Evolutionary conservation across 2,329 filamentous ascomycete genomes (phyloP), one percentile per base, ranked within the genome.

Genomic region (Aspergillus pseudoglaucus): DNA sequence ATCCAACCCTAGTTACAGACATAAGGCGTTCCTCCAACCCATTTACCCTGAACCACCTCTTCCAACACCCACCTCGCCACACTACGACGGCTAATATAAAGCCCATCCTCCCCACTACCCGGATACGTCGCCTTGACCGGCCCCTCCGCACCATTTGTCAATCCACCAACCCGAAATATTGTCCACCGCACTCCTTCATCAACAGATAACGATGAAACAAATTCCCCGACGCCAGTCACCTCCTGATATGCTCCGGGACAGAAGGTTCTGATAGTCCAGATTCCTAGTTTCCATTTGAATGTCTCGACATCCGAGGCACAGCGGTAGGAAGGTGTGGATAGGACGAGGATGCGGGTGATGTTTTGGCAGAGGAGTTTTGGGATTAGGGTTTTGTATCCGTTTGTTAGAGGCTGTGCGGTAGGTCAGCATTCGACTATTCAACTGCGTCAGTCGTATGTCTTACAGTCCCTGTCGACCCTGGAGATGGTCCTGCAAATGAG

Each of bases 51-150:
- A 5, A 18, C 23, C 1, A 45, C 37, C 42, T 50, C 45, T 39
- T 45, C 30, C 37, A 50, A 43, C 2, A 47, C 48, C 48, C 51
- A 53, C 32, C 42, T 37, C n/a, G 51, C 48, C 20, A 51, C 45
- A 40, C 45, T 50, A 20, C 23, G 33, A 38, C 48, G 35, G 43
- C 43, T 44, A 30, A 45, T 51, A 43, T 39, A 53, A 17, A 46
- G 48, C 12, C 20, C 35, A 47, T 46, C 48, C 15, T 7, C 25
- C 6, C 44, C 42, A 35, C 23, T 48, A 8, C 46, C 47, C 15
- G 42, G 10, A 18, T 37, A 42, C 9, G 49, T 49, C 10, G 51
- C 35, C 18, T 47, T 23, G 1, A 48, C 46, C 4, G 49, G 37
- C 15, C 33, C 43, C 18, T 40, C 44, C 3, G 37, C 23, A n/a